Base-by-base conservation (phyloP, 2,329 filamentous ascomycete genomes). In the Fusarium sarcochroum region DNA sequence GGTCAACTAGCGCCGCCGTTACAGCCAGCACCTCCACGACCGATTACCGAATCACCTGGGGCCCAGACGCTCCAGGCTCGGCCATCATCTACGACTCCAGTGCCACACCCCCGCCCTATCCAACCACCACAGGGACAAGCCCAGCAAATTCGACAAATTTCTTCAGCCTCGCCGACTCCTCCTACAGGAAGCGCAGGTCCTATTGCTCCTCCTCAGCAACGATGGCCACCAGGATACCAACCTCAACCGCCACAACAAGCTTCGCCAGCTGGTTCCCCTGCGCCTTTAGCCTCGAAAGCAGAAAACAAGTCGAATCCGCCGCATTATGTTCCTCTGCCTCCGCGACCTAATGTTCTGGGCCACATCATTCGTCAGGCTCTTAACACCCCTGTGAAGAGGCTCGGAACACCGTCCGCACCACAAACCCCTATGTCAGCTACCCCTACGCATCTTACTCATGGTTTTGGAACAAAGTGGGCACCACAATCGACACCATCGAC, bases 401-500 rank as follows among this genome's bases (percentile, higher is more conserved):
- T 69, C 27, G 77, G 76, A 37, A 75, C 74, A 18, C 73, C 77
- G 8, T 72, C 76, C 17, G 66, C 76, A 32, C 79, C 80, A 17
- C 77, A 77, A 17, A 82, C 80, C 1, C 80, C 80, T 8, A 66
- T 75, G 13, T 72, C 76, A 35, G 71, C 70, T 14, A 75, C 71
- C n/a, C 74, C 75, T 6, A 52, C 61, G 14, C 70, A 76, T 15
- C 58, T 80, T 23, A 74, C 72, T 2, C 73, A 76, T 44, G 80
- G 80, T 0, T 79, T 81, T 59, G 87, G 86, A 44, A 91, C 89
- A 0, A 86, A 85, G 71, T 91, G 89, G 88, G 86, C 82, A 4
- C 80, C 85, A 17, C 82, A 81, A 7, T 84, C 86, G 8, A 88
- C 87, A 1, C 85, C 87, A 6, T 87, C 87, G 6, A 91, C 89